Conservation (phyloP, 371 early-diverging fungal species). For the Coemansia sp. region DNA sequence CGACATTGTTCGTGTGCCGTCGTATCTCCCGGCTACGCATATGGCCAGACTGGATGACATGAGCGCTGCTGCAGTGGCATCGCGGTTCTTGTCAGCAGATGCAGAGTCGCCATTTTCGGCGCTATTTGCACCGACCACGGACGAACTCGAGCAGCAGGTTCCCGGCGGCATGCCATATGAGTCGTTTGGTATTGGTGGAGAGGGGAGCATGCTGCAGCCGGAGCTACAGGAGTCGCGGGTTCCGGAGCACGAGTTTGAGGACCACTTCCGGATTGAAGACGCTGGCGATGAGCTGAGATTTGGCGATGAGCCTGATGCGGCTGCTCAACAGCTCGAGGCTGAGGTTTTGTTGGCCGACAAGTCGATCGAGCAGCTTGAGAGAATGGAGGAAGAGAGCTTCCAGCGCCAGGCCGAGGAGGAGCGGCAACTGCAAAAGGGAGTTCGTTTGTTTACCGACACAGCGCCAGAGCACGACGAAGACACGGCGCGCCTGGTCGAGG, state of each 20-base stretch:
- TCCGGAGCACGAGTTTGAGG: slow-evolving; percentile 19
- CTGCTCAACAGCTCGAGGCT: slow-evolving; percentile 16
- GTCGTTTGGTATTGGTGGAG: neutral
- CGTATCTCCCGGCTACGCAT: slow-evolving; percentile 33
- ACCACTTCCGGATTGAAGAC: slow-evolving; percentile 33
- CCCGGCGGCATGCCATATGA: neutral
- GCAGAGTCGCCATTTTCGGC: slow-evolving; percentile 26
- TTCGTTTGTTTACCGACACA: slow-evolving; percentile 31
- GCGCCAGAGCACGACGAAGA: slow-evolving; percentile 22
- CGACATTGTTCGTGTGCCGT: slow-evolving; percentile 41
- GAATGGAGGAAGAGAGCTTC: slow-evolving; percentile 46
- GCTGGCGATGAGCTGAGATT: slow-evolving; percentile 27
- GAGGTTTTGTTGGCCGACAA: slow-evolving; percentile 38
- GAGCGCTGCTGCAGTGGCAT: slow-evolving; percentile 42
- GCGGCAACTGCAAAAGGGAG: slow-evolving; percentile 20
- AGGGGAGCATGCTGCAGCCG: neutral
- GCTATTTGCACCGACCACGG: slow-evolving; percentile 21
- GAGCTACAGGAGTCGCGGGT: slow-evolving; percentile 3
- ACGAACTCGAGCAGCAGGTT: slow-evolving; percentile 27
- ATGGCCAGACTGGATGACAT: slow-evolving; percentile 34
- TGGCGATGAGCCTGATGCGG: slow-evolving; percentile 9
- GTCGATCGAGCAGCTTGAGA: slow-evolving; percentile 45
- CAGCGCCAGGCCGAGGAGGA: slow-evolving; percentile 39
- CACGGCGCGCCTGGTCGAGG: neutral
- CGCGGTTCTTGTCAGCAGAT: slow-evolving; percentile 24